A percentile compares a stretch with the other conserved stretches of the same genome.
phyloP scores from a whole-genome alignment of 129 eudicot species.

The Lactuca saligna region DNA sequence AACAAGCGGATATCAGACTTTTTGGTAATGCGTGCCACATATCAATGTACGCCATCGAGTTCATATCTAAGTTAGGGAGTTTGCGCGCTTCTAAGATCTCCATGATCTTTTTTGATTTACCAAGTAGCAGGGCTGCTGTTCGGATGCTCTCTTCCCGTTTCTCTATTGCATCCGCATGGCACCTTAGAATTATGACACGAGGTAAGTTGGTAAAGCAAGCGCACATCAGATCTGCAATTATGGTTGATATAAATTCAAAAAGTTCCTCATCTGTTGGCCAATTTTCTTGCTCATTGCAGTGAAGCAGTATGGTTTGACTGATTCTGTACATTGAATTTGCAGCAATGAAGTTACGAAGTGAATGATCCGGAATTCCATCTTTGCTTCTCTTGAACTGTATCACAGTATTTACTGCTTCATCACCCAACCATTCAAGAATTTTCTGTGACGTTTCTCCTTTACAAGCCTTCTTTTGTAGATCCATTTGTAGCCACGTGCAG shows the following conservation, averaged over 20 bases:
- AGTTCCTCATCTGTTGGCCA: too few species aligned
- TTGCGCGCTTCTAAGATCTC: constrained; percentile 14
- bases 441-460: constrained; percentile 25
- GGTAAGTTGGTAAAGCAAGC: constrained; percentile 41
- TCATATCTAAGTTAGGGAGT: constrained; percentile 9
- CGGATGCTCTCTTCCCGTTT: constrained; percentile 32
- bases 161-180: constrained; percentile 28
- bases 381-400: constrained; percentile 7
- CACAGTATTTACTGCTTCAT: constrained; percentile 22
- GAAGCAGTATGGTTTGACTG: too few species aligned
- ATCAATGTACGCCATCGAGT: constrained; percentile 24
- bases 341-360: constrained; percentile 25
- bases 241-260: constrained; percentile 17
- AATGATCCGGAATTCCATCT: constrained; percentile 2
- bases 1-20: not conserved
- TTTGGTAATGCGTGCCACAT: constrained; percentile 26
- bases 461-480: constrained; percentile 26
- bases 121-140: constrained; percentile 36
- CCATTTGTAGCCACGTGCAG: not conserved
- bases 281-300: too few species aligned
- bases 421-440: constrained; percentile 18
- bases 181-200: constrained; percentile 32
- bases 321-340: constrained; percentile 40
- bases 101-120: constrained; percentile 37
- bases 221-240: constrained; percentile 35